Evolutionary conservation across 495 filamentous ascomycete species (phyloP), one percentile per base, ranked within the genome.

Genomic region (Pseudotulostoma volvatum): DNA sequence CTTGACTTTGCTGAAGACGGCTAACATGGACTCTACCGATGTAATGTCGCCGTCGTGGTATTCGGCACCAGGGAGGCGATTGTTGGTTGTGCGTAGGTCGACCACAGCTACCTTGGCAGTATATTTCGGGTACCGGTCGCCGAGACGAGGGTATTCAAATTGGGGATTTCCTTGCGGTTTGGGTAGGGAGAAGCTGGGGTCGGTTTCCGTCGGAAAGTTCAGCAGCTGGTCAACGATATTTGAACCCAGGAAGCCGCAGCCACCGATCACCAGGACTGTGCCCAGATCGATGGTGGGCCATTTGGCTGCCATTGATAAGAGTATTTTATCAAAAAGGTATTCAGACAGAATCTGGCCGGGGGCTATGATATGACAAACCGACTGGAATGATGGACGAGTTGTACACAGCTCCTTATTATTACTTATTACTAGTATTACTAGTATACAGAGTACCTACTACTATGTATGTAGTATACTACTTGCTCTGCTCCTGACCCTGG

Each of bases 21-120:
- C 55, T 38, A 76, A 54, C 49, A 93, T 67, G 38, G 66, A 65
- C 36, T 66, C 68, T 37, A 61, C 57, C 32, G 82, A 77, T 28
- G 86, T 94, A 55, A 99, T 85, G 54, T 96, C 88, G 51, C 77
- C 81, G 40, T 86, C 71, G 50, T 81, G 69, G 60, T 99, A 99
- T 14, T 65, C 57, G 23, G 87, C 77, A 35, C 74, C 73, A 3
- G 79, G 71, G 15, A 77, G 67, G 30, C 82, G 76, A 59, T 93
- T 93, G 44, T 71, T 61, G 17, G 69, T 68, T 36, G 81, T 86
- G 48, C 67, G 75, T 39, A 96, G 70, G 53, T 99, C 90, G 48
- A 96, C 67, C n/a, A 94, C 84, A 17, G 77, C 77, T 18, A 96
- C 68, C 25, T 67, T 64, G 40, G 73, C 56, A 32, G 67, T 56